phyloP scores from a whole-genome alignment of 2,329 filamentous ascomycete genomes.

The Penicillium psychrosexuale region DNA sequence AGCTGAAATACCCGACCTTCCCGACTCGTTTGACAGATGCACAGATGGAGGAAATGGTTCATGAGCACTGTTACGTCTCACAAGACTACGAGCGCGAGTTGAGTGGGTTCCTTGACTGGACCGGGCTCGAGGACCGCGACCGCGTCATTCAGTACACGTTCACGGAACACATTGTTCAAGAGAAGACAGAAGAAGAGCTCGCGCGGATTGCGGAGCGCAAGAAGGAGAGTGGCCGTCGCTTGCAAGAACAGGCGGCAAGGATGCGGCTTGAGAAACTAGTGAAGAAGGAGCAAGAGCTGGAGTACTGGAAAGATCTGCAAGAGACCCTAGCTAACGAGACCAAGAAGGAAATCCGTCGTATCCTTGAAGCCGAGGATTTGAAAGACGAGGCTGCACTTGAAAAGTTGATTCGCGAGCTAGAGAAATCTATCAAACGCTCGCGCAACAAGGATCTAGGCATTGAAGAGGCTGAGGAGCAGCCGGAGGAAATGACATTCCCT shows the following conservation, averaged over 20 bases:
- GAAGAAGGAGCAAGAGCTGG: slow-evolving; percentile 90
- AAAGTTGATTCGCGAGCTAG: slow-evolving; percentile 79
- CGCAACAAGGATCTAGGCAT: slow-evolving; percentile 91
- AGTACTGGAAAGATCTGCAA: slow-evolving; percentile 87
- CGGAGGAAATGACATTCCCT: slow-evolving; percentile 76
- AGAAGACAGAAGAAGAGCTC: slow-evolving; percentile 93
- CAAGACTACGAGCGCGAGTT: slow-evolving; percentile 79
- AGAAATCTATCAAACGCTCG: slow-evolving; percentile 83
- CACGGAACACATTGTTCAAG: slow-evolving; percentile 81
- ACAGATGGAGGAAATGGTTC: slow-evolving; percentile 83
- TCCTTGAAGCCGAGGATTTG: slow-evolving; percentile 86
- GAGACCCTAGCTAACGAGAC: slow-evolving; percentile 67
- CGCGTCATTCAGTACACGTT: slow-evolving; percentile 89
- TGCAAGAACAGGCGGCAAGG: slow-evolving; percentile 95
- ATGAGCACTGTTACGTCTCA: slow-evolving; percentile 86
- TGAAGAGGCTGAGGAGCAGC: slow-evolving; percentile 73
- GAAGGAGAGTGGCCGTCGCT: slow-evolving; percentile 83
- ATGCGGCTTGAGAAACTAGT: slow-evolving; percentile 95
- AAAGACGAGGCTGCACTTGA: slow-evolving; percentile 88
- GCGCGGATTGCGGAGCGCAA: slow-evolving; percentile 87
- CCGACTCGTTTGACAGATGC: slow-evolving; percentile 79
- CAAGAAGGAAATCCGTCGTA: slow-evolving; percentile 84
- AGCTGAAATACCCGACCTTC: slow-evolving; percentile 87
- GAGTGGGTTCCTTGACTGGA: slow-evolving; percentile 78
- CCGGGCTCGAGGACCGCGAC: slow-evolving; percentile 83